A percentile compares a stretch with the other conserved stretches of the same genome.
phyloP scores from a whole-genome alignment of 805 yeast genomes.

The Yarrowia sp. region DNA sequence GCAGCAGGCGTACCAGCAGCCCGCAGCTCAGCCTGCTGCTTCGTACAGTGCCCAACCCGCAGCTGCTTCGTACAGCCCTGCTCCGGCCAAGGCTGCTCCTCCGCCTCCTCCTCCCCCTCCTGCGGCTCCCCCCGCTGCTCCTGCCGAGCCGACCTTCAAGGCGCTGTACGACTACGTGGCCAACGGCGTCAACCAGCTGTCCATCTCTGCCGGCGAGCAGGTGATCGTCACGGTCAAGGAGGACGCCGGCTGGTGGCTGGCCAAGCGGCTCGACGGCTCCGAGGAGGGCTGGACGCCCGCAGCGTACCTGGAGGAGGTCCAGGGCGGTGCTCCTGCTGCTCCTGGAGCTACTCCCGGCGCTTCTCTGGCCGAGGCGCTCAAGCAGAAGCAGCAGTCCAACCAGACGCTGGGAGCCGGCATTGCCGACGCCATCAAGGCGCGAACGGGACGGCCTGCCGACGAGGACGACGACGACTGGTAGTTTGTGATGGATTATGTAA shows the following conservation, averaged over 20 bases:
- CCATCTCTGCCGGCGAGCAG: slow-evolving; percentile 72
- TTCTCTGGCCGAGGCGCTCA: slow-evolving; percentile 68
- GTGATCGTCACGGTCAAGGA: slow-evolving; percentile 70
- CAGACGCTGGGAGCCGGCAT: slow-evolving; percentile 72
- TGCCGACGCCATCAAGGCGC: slow-evolving; percentile 80
- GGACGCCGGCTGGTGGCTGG: slow-evolving; percentile 93
- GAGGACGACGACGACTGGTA: slow-evolving; percentile 50
- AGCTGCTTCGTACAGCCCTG: slow-evolving; percentile 31
- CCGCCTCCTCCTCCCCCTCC: slow-evolving; percentile 31
- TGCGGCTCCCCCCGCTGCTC: slow-evolving; percentile 67
- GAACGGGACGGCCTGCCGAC: slow-evolving; percentile 65
- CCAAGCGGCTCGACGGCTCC: slow-evolving; percentile 68
- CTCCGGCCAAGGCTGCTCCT: slow-evolving; percentile 35
- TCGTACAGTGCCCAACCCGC: slow-evolving; percentile 30
- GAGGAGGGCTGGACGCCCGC: slow-evolving; percentile 97
- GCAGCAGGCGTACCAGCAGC: slow-evolving; percentile 24
- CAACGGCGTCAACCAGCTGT: slow-evolving; percentile 77
- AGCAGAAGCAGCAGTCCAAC: slow-evolving; percentile 61
- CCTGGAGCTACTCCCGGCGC: slow-evolving; percentile 43
- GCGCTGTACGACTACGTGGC: slow-evolving; percentile 91
- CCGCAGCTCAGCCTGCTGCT: slow-evolving; percentile 32
- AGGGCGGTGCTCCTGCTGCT: slow-evolving; percentile 31
- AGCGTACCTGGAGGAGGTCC: slow-evolving; percentile 60
- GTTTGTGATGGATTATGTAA: too few relatives aligned
- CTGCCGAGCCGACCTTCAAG: slow-evolving; percentile 69